Base-by-base conservation (phyloP, 352 stramenopile genomes). In the Globisporangium recalcitrans region DNA sequence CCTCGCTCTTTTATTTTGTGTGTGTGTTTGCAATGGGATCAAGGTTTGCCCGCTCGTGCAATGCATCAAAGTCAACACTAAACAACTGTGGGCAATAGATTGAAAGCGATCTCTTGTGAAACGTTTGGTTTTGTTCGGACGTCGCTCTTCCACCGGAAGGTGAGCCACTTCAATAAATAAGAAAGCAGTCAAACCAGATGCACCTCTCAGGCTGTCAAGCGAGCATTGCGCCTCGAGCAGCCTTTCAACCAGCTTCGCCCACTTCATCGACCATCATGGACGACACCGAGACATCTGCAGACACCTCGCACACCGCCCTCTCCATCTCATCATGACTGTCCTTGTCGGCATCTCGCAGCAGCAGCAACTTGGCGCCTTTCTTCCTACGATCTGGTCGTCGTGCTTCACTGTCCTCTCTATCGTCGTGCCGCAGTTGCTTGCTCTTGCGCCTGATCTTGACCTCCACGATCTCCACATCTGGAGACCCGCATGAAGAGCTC, bases 391-490 rank as follows among this genome's bases (percentile, higher is more conserved):
- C 36, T 44, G 14, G 8, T 44, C 14, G 14, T 14, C n/a, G 4
- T 44, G 19, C 36, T 5, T 44, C 14, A 2, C n/a, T 14, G 19
- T 44, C 36, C 13, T 38, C 55, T 44, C 44, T 38, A 24, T 46
- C 24, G 4, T 22, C 26, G 14, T 27, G 10, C 21, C 9, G 27
- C 27, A 10, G 38, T 38, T 31, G 21, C 59, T 52, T 65, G 51
- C 38, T 40, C 60, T 27, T 53, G 22, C 22, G 21, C 49, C 44
- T 65, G 51, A 22, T 26, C 60, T 27, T 53, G 14, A 38, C 21
- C 58, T 38, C 47, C 19, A 65, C 29, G 14, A 58, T 19, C 52
- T 65, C 29, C 22, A 65, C 22, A 16, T 65, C 52, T 3, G 44
- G 52, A 14, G 61, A 60, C 27, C 53, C 36, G 21, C 11, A 58